Evolutionary conservation across 768 basidiomycete genomes (phyloP).

Genomic region (Collybia sordida): DNA sequence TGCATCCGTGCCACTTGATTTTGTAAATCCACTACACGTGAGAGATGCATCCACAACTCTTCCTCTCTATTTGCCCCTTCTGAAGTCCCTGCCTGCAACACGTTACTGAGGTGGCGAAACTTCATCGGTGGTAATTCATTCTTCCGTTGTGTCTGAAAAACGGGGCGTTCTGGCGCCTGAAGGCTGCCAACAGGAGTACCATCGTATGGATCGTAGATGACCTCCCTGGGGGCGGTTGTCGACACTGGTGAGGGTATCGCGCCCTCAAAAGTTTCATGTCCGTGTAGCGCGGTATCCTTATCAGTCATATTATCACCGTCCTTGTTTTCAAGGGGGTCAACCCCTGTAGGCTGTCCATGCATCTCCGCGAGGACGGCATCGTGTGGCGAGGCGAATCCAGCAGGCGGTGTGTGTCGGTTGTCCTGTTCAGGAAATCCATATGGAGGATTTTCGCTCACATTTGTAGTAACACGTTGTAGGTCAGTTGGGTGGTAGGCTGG

Average conservation of each 20-base stretch:
- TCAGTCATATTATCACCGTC: slow-evolving; percentile 13
- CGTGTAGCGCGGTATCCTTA: not conserved
- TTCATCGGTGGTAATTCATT: not conserved
- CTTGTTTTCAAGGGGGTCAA: not conserved
- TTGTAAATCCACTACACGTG: slow-evolving; percentile 69
- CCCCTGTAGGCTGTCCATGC: slow-evolving; percentile 27
- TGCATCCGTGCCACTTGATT: slow-evolving; percentile 73
- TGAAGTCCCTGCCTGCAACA: slow-evolving; percentile 5
- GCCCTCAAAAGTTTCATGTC: slow-evolving; percentile 1
- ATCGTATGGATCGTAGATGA: slow-evolving; percentile 46
- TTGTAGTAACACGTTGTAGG: not conserved
- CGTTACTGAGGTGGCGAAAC: too few relatives aligned
- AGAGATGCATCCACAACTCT: slow-evolving; percentile 67
- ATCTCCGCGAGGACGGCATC: slow-evolving; percentile 61
- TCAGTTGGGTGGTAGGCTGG: not conserved
- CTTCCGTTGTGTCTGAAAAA: slow-evolving; percentile 11
- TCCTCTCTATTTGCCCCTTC: slow-evolving; percentile 40
- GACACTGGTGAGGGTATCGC: not conserved
- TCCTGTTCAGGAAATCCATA: too few relatives aligned
- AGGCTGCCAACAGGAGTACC: slow-evolving; percentile 42
- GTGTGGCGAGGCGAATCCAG: slow-evolving; percentile 51
- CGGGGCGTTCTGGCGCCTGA: slow-evolving; percentile 12
- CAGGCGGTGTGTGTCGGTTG: not conserved
- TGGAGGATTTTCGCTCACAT: not conserved
- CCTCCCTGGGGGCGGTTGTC: slow-evolving; percentile 10